Conservation (phyloP, 768 basidiomycete genomes). For the Leccinum boreale region DNA sequence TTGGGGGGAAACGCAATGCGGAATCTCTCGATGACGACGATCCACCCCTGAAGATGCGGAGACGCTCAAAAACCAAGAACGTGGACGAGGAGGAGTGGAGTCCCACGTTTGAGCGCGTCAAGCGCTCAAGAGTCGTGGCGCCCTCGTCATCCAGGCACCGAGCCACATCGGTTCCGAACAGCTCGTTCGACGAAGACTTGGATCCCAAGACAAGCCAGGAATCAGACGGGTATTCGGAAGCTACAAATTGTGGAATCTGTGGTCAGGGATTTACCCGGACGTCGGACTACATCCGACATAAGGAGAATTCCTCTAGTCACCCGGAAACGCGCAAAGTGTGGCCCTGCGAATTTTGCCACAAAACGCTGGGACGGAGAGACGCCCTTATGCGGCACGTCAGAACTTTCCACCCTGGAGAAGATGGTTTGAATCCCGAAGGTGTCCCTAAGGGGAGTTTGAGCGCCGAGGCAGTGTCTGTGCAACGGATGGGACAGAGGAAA, state of each 20-base stretch:
- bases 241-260: conserved; percentile 13
- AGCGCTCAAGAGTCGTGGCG: neutral
- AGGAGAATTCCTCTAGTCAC: conserved; percentile 20
- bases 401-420: conserved; percentile 11
- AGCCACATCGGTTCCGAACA: neutral
- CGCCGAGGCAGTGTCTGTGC: neutral
- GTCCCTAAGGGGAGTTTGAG: neutral
- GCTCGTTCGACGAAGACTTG: neutral
- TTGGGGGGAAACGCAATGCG: conserved; percentile 13
- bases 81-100: conserved; percentile 25
- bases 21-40: conserved; percentile 1
- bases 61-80: conserved; percentile 12
- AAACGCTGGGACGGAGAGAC: conserved; percentile 22
- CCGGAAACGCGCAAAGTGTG: conserved; percentile 26
- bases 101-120: conserved; percentile 4
- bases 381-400: conserved; percentile 25
- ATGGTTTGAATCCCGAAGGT: neutral
- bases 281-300: conserved; percentile 22
- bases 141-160: neutral
- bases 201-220: neutral
- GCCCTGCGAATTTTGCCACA: conserved; percentile 22
- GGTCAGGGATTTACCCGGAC: conserved; percentile 16
- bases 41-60: neutral
- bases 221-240: neutral
- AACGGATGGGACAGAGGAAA: conserved; percentile 8